Percentiles rank a stretch among this genome's conserved stretches.
Conservation (phyloP, 1,284 basidiomycete species). For the Bondarzewia mesenterica region DNA sequence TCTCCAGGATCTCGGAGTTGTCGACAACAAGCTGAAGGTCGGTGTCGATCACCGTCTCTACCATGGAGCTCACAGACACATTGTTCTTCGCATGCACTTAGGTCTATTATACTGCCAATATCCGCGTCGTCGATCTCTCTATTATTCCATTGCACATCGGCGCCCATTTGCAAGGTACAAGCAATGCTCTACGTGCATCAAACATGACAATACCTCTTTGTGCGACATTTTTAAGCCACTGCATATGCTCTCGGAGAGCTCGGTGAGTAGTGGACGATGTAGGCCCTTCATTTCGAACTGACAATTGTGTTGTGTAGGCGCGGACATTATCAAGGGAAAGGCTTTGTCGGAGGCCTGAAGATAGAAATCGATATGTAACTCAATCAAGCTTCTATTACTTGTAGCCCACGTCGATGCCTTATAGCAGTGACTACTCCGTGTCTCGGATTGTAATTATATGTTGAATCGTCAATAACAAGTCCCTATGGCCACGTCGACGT, state of each 20-base stretch:
- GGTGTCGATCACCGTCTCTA: not conserved
- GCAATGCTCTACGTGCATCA: too few species aligned
- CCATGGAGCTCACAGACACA: too few species aligned
- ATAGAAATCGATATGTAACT: too few species aligned
- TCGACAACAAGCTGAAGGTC: constrained; percentile 41
- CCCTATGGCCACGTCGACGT: too few species aligned
- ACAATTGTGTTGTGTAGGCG: not conserved
- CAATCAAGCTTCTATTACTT: too few species aligned
- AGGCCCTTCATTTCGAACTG: not conserved
- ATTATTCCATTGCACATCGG: constrained; percentile 17
- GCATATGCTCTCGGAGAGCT: constrained; percentile 7
- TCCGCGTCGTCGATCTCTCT: constrained; percentile 26
- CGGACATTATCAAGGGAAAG: constrained; percentile 7
- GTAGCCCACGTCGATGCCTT: too few species aligned
- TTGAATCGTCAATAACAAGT: too few species aligned
- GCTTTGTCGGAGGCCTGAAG: too few species aligned
- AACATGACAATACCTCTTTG: not conserved
- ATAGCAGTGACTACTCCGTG: too few species aligned
- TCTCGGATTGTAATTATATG: too few species aligned
- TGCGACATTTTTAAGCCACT: not conserved
- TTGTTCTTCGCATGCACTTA: not conserved
- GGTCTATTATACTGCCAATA: constrained; percentile 24
- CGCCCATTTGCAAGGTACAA: constrained; percentile 13
- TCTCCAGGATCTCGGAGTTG: constrained; percentile 43
- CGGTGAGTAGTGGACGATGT: not conserved